These are phyloP conservation scores for Aspergillus fijiensis DNA, from an alignment of 2,329 filamentous ascomycete genomes.

Conservation along the genomic window DNA sequence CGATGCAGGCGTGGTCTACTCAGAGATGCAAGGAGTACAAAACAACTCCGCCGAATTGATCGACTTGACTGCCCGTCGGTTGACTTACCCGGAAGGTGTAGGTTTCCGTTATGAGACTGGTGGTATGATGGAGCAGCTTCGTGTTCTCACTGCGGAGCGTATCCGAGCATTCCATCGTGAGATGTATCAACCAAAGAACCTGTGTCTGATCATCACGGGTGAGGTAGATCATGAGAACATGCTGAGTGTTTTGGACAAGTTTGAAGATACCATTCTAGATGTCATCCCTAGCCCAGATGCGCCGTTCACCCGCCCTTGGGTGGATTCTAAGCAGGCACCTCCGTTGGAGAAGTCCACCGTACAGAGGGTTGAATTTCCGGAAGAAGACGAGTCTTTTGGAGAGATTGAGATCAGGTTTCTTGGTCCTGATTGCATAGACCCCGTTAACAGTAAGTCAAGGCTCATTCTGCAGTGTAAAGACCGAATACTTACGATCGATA, in stretches of 20 bases:
- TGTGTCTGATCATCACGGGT: slow-evolving; percentile 88
- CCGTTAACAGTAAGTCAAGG: slow-evolving; percentile 53
- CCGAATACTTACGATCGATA: slow-evolving; percentile 22
- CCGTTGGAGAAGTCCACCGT: slow-evolving; percentile 69
- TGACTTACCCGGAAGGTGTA: slow-evolving; percentile 83
- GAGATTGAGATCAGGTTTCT: slow-evolving; percentile 85
- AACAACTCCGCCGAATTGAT: slow-evolving; percentile 83
- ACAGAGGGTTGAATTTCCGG: slow-evolving; percentile 84
- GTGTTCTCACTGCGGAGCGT: slow-evolving; percentile 79
- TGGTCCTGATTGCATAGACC: slow-evolving; percentile 76
- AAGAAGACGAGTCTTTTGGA: slow-evolving; percentile 91
- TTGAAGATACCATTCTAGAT: slow-evolving; percentile 82
- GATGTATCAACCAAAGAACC: slow-evolving; percentile 97
- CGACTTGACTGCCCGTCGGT: slow-evolving; percentile 74
- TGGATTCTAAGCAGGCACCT: slow-evolving; percentile 79
- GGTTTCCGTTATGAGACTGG: slow-evolving; percentile 98
- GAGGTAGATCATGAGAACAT: slow-evolving; percentile 82
- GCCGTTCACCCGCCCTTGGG: slow-evolving; percentile 85
- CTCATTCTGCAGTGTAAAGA: slow-evolving; percentile 3
- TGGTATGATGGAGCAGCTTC: slow-evolving; percentile 88
- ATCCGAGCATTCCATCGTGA: slow-evolving; percentile 93
- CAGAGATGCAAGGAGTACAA: slow-evolving; percentile 96
- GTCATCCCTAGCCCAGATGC: slow-evolving; percentile 73
- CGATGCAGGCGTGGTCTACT: slow-evolving; percentile 96
- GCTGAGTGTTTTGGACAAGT: slow-evolving; percentile 76